Evolutionary conservation across 805 yeast species (phyloP), one percentile per base, ranked within the genome.

Genomic region (Metschnikowia rubicola): DNA sequence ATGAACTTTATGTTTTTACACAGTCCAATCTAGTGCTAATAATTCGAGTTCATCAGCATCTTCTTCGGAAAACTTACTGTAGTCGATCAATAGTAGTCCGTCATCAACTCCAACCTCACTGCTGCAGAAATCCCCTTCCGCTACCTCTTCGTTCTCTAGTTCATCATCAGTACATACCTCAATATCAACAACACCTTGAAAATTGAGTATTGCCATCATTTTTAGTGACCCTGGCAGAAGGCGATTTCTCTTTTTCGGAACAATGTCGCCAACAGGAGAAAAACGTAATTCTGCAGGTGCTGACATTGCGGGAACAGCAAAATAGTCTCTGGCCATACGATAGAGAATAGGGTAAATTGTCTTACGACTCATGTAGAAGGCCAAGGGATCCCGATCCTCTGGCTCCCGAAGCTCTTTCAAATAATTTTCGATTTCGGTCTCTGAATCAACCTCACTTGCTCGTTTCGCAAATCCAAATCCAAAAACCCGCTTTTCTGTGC

Each of bases 281-380:
- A 35, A 29, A 9, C 34, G 15, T 10, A 29, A 19, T 17, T 42
- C 45, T 6, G 38, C 35, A 7, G 35, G 40, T 2, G 45, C 35
- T 5, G 45, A 42, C 39, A 35, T 31, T 19, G 45, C 39, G 4
- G 40, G 28, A 12, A 30, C 29, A 29, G 45, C 45, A 10, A 42
- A 30, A 19, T 19, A 19, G 21, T 42, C 45, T 17, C 40, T 42
- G 15, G 45, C 39, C 30, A 42, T 42, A 21, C 34, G 39, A 13
- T 28, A 29, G n/a, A 42, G 29, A 2, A 35, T 17, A 10, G 45
- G 40, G 21, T 17, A 42, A 30, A 11, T 4, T 10, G 7, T n/a
- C 26, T 30, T 17, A n/a, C 35, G 33, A 8, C n/a, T n/a, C 15
- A 30, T 29, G 30, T 41, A n/a, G 44, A 17, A 35, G 11, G 21